A percentile compares a stretch with the other conserved stretches of the same genome.
Evolutionary conservation across 2,329 filamentous ascomycete species (phyloP).

Genomic region (Cladophialophora yegresii): DNA sequence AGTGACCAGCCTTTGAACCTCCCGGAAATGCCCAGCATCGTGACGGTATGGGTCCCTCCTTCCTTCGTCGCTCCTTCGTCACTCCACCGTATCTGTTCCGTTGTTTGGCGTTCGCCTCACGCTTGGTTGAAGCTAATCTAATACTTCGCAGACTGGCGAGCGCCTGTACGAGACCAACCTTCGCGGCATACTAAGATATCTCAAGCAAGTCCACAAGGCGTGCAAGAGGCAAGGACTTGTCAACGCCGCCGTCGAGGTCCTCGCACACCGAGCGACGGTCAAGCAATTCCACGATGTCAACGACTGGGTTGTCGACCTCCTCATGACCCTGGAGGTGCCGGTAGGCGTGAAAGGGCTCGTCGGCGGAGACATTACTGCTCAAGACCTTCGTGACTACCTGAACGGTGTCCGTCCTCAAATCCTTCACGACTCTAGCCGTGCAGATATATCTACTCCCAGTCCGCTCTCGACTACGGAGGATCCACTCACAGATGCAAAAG

Average conservation of each 20-base stretch:
- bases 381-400: not conserved
- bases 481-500: not conserved
- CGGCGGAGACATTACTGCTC: not conserved
- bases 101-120: not conserved
- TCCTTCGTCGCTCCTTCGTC: not conserved
- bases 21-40: not conserved
- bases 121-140: not conserved
- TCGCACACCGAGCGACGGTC: not conserved
- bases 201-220: slow-evolving; percentile 17
- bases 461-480: not conserved
- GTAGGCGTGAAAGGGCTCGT: not conserved
- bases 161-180: slow-evolving; percentile 10
- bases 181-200: slow-evolving; percentile 8
- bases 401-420: not conserved
- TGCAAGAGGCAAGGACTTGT: slow-evolving; percentile 12
- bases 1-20: not conserved
- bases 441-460: no score
- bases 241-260: not conserved
- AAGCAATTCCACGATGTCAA: slow-evolving; percentile 10
- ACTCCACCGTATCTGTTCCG: not conserved
- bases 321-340: not conserved
- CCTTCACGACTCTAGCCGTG: no score
- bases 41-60: slow-evolving; percentile 2
- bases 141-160: slow-evolving; percentile 4
- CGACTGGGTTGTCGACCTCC: not conserved